Percentiles rank a stretch among this genome's conserved stretches.
Evolutionary conservation across 345 rosid species (phyloP).

Genomic region (Eucalyptus urophylla): DNA sequence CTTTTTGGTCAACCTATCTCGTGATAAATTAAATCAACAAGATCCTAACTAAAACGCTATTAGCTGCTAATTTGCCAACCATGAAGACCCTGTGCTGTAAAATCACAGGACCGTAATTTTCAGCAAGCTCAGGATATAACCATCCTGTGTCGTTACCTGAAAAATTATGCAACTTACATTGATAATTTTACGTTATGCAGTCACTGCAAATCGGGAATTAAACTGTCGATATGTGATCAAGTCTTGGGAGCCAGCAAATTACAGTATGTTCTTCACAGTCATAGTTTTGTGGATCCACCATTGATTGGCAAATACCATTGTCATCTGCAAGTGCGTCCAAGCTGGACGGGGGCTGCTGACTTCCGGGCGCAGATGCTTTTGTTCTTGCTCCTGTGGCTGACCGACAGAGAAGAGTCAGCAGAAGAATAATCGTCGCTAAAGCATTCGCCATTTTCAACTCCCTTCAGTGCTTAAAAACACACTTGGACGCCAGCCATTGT

Average conservation of each 20-base stretch:
- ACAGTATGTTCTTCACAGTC: conserved; percentile 24
- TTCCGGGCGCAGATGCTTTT: background rate
- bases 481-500: background rate
- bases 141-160: conserved; percentile 49
- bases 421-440: background rate
- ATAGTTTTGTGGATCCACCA: conserved; percentile 18
- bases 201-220: too few species aligned
- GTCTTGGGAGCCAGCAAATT: background rate
- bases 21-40: background rate
- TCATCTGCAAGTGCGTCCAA: background rate
- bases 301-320: conserved; percentile 17
- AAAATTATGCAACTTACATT: background rate
- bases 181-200: background rate
- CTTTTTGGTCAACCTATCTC: background rate
- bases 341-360: background rate
- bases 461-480: background rate
- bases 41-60: background rate
- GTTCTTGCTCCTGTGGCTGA: conserved; percentile 4
- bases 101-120: conserved; percentile 40
- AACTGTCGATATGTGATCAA: background rate
- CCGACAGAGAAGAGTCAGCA: conserved; percentile 4
- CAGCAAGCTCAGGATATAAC: conserved; percentile 43
- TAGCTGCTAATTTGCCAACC: conserved; percentile 5
- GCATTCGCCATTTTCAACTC: background rate
- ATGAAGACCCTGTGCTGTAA: conserved; percentile 38